Base-by-base conservation (phyloP, 371 early-diverging fungal species). In the Synchytrium microbalum region DNA sequence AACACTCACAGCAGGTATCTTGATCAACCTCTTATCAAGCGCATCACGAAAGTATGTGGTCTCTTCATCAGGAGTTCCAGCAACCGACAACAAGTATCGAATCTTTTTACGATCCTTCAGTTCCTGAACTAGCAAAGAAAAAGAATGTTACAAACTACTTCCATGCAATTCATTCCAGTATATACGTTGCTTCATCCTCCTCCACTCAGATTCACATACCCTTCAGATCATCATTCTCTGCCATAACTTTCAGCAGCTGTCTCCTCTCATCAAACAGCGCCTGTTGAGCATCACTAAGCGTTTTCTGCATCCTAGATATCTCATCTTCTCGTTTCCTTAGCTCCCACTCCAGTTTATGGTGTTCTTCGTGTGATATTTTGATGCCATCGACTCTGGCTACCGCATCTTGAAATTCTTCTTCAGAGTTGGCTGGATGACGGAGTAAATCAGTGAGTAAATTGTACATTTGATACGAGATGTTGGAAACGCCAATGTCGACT, bases 101-200 rank as follows among this genome's bases (percentile, higher is more conserved):
- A 82, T 79, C 63, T 82, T 82, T 55, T 75, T 76, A 27, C 81
- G 58, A 57, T 82, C 83, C 61, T 79, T 79, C 33, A 82, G 71
- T 59, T 82, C 83, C 65, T 82, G 83, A 27, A 82, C 78, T 82
- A 62, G 2, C 57, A 32, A n/a, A 1, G 52, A 29, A 23, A 23
- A 67, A 59, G 33, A 14, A 32, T 16, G 5, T 57, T 16, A 26
- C 13, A 32, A 59, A 13, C 13, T 16, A 29, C n/a, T n/a, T n/a
- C n/a, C n/a, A n/a, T n/a, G n/a, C n/a, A n/a, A n/a, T n/a, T n/a
- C n/a, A n/a, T n/a, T n/a, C n/a, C n/a, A n/a, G n/a, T n/a, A n/a
- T n/a, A 24, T 19, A 24, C n/a, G n/a, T n/a, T n/a, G n/a, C n/a
- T n/a, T n/a, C n/a, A n/a, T n/a, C n/a, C n/a, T n/a, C n/a, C n/a